phyloP scores from a whole-genome alignment of 257 asterid genomes.

The Penstemon newberryi region DNA sequence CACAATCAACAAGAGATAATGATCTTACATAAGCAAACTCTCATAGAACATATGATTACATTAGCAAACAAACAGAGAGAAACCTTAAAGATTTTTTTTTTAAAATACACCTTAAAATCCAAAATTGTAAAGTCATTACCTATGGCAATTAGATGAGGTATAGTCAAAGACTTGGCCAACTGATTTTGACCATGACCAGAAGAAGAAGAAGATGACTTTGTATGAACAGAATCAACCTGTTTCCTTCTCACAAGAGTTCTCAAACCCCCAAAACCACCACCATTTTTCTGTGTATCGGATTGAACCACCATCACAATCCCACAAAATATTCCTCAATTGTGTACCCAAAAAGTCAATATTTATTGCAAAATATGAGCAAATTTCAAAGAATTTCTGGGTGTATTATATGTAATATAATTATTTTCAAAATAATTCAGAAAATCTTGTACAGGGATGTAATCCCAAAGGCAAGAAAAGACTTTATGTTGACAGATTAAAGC shows the following conservation, averaged over 20 bases:
- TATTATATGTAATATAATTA: background rate
- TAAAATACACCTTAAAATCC: background rate
- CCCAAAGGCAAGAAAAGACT: too few relatives aligned
- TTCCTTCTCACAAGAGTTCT: conserved; percentile 78
- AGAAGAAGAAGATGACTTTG: conserved; percentile 37
- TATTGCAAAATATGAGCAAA: conserved; percentile 5
- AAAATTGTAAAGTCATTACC: conserved; percentile 25
- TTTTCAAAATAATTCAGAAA: conserved; percentile 22
- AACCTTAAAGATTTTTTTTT: background rate
- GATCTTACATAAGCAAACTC: too few relatives aligned
- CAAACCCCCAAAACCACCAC: conserved; percentile 48
- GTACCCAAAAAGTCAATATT: conserved; percentile 11
- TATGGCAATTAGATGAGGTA: conserved; percentile 83
- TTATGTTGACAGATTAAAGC: too few relatives aligned
- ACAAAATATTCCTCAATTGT: conserved; percentile 18
- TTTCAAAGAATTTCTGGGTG: background rate
- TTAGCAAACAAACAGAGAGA: background rate
- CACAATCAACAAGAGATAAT: too few relatives aligned
- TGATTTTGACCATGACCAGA: conserved; percentile 46
- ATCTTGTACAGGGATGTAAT: conserved; percentile 18
- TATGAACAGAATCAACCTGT: conserved; percentile 73
- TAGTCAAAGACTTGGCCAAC: conserved; percentile 70
- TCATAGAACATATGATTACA: too few relatives aligned
- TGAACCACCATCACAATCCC: conserved; percentile 43
- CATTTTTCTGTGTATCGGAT: conserved; percentile 40